Percentiles rank a stretch among this genome's conserved stretches.
Conservation (phyloP, 106 monocot species). For the Allium fistulosum region DNA sequence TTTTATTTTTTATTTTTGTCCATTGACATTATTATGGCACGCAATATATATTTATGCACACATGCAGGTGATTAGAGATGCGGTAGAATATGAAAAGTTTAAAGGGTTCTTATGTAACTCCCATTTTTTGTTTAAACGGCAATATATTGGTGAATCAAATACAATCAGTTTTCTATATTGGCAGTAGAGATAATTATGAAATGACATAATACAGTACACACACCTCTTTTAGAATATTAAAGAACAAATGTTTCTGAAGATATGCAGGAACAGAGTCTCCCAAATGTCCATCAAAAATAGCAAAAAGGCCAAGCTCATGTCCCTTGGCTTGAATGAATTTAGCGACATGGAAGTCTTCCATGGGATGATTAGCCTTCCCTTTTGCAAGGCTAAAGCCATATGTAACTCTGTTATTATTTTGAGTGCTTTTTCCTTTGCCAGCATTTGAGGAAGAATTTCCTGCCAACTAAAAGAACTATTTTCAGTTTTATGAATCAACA, state of each 20-base stretch:
- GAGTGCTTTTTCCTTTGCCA: conserved; percentile 56
- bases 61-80: too few relatives aligned
- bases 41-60: too few relatives aligned
- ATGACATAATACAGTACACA: not conserved
- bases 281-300: conserved; percentile 82
- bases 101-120: too few relatives aligned
- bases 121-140: too few relatives aligned
- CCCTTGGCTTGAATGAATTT: conserved; percentile 45
- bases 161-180: too few relatives aligned
- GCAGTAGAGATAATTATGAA: too few relatives aligned
- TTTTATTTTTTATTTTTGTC: too few relatives aligned
- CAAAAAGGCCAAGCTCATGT: conserved; percentile 71
- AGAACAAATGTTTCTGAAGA: conserved; percentile 57
- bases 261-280: conserved; percentile 64
- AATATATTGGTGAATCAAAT: too few relatives aligned
- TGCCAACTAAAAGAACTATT: conserved; percentile 6
- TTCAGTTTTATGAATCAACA: not conserved
- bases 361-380: conserved; percentile 81
- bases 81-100: too few relatives aligned
- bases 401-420: conserved; percentile 30
- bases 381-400: conserved; percentile 75
- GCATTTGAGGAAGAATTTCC: conserved; percentile 14
- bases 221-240: conserved; percentile 70
- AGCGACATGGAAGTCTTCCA: conserved; percentile 84
- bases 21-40: too few relatives aligned